Conservation (phyloP, 116 monocot species). For the Dioscorea cayenensis region DNA sequence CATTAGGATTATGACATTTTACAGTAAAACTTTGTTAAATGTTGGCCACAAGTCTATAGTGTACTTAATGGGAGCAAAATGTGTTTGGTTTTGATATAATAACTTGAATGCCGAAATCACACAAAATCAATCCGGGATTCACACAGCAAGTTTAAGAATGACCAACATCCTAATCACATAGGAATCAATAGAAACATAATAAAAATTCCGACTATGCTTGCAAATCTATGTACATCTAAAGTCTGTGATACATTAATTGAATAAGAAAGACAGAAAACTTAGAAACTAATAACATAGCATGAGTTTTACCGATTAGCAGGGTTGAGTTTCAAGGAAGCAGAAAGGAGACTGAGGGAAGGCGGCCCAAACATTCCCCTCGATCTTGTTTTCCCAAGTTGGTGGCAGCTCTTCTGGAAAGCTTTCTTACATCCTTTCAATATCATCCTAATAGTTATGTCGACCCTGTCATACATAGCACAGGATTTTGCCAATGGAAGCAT, state of each 20-base stretch:
- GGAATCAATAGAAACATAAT: neutral
- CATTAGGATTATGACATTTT: too few species aligned
- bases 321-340: slow-evolving; percentile 50
- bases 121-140: neutral
- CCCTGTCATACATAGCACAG: slow-evolving; percentile 20
- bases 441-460: slow-evolving; percentile 30
- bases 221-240: neutral
- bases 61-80: too few species aligned
- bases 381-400: slow-evolving; percentile 23
- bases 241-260: neutral
- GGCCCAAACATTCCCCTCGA: slow-evolving; percentile 30
- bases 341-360: slow-evolving; percentile 31
- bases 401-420: slow-evolving; percentile 32
- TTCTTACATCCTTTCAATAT: slow-evolving; percentile 42
- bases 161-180: neutral
- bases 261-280: neutral
- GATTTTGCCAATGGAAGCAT: slow-evolving; percentile 38
- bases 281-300: neutral
- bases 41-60: too few species aligned
- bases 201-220: neutral
- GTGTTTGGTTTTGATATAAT: too few species aligned
- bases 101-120: neutral
- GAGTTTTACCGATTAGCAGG: slow-evolving; percentile 19
- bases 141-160: neutral
- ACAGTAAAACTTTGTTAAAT: too few species aligned